Evolutionary conservation across 1,139 yeast genomes (phyloP).

Genomic region (Taphrina sp.): DNA sequence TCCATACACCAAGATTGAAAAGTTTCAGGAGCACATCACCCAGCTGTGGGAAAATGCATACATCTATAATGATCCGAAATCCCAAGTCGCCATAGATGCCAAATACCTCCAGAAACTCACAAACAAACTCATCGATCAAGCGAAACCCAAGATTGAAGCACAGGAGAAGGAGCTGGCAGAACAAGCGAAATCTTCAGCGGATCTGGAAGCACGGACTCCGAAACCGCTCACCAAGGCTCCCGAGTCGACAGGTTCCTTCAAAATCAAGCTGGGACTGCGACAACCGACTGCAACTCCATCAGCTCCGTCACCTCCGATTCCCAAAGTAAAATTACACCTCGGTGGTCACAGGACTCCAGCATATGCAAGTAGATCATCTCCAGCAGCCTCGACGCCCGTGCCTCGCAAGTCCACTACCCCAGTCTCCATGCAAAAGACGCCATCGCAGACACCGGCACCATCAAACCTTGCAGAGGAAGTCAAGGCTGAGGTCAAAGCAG

Average conservation of each 20-base stretch:
- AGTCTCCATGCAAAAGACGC: background rate
- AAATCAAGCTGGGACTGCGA: constrained; percentile 21
- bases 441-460: background rate
- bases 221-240: background rate
- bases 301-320: constrained; percentile 2
- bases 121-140: constrained; percentile 22
- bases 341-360: constrained; percentile 4
- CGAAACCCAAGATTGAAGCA: constrained; percentile 8
- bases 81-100: constrained; percentile 78
- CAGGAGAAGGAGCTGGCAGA: constrained; percentile 6
- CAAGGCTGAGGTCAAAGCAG: background rate
- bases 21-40: constrained; percentile 68
- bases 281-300: constrained; percentile 16
- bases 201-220: constrained; percentile 4
- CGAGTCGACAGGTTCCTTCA: constrained; percentile 2
- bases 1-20: constrained; percentile 57
- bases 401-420: constrained; percentile 13
- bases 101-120: constrained; percentile 46
- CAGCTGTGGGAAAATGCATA: constrained; percentile 80
- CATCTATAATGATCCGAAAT: constrained; percentile 86
- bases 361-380: background rate
- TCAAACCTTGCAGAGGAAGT: background rate
- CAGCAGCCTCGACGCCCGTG: background rate
- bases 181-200: background rate
- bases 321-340: constrained; percentile 8